Evolutionary conservation across 1,284 basidiomycete species (phyloP), one percentile per base, ranked within the genome.

Genomic region (Sporisorium graminicola): DNA sequence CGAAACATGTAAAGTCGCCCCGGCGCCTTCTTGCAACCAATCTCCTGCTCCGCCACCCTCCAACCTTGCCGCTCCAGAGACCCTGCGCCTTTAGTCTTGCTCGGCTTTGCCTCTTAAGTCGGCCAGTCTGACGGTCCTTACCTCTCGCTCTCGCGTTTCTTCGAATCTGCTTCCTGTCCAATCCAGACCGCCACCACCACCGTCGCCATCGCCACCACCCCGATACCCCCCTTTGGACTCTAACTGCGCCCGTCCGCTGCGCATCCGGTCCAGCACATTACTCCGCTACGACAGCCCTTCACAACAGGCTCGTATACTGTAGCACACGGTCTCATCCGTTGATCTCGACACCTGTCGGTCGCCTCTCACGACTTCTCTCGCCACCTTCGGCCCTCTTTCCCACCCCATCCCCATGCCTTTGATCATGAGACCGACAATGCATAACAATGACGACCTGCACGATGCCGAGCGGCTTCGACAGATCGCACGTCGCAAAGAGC

Each of bases 401-500:
- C 9, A 22, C 8, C 26, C 3, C 22, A 12, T n/a, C 43, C 54
- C 46, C 64, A 72, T 72, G 69, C 69, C 69, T 2, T 31, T 54
- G 44, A 57, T 52, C 20, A 73, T 67, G 70, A 31, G 65, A 37
- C 60, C 70, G 6, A 46, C 65, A 18, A 29, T 18, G 43, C 62
- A 63, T 22, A 54, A 37, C 51, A 62, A 51, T 27, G 65, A 65
- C 55, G 65, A 72, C 9, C 46, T 64, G 55, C 53, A 53, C 65
- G 62, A 72, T 26, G 65, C 69, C 24, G 74, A 76, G 65, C 65
- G 69, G 6, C 69, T 72, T 43, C 69, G 69, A 2, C 74, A 77
- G 57, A 70, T 73, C 16, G 74, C 69, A 6, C 70, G 70, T n/a
- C 62, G 74, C 33, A 77, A 77, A 50, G 74, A 77, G 59, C 74